These are phyloP conservation scores for Candida morakotiae DNA, from an alignment of 805 yeast species.

Conservation along the genomic window DNA sequence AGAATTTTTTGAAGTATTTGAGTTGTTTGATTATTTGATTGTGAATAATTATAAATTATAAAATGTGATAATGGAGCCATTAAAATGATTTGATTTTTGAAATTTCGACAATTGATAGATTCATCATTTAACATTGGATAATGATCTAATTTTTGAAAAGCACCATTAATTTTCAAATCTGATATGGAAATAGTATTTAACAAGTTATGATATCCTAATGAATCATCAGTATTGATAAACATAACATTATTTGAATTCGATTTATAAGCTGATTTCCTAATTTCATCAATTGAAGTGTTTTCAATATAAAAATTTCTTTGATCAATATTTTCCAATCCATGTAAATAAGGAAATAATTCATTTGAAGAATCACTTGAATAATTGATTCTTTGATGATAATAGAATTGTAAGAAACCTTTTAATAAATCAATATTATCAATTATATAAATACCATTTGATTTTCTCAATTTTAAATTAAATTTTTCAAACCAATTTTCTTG, in stretches of 20 bases:
- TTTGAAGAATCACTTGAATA: neutral
- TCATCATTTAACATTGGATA: neutral
- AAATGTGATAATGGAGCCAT: constrained; percentile 31
- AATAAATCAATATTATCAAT: constrained; percentile 4
- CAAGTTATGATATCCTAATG: constrained; percentile 2
- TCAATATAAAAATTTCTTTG: constrained; percentile 25
- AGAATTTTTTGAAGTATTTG: neutral
- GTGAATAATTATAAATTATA: constrained; percentile 24
- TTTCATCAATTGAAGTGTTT: neutral
- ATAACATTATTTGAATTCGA: constrained; percentile 11
- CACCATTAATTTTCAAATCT: constrained; percentile 1
- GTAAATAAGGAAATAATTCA: constrained; percentile 31
- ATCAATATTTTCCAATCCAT: constrained; percentile 22
- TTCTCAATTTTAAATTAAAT: constrained; percentile 4
- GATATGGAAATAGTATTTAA: constrained; percentile 8
- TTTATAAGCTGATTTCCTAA: neutral
- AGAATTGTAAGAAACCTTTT: constrained; percentile 6
- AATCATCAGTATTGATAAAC: constrained; percentile 12
- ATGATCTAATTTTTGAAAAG: neutral
- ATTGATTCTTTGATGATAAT: constrained; percentile 7
- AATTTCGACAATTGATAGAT: constrained; percentile 27
- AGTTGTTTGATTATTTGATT: constrained; percentile 3
- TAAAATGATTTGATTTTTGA: constrained; percentile 22
- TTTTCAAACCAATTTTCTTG: constrained; percentile 4
- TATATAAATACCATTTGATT: constrained; percentile 1